A percentile compares a stretch with the other conserved stretches of the same genome.
Conservation (phyloP, 257 asterid species). For the Leptodermis oblonga region DNA sequence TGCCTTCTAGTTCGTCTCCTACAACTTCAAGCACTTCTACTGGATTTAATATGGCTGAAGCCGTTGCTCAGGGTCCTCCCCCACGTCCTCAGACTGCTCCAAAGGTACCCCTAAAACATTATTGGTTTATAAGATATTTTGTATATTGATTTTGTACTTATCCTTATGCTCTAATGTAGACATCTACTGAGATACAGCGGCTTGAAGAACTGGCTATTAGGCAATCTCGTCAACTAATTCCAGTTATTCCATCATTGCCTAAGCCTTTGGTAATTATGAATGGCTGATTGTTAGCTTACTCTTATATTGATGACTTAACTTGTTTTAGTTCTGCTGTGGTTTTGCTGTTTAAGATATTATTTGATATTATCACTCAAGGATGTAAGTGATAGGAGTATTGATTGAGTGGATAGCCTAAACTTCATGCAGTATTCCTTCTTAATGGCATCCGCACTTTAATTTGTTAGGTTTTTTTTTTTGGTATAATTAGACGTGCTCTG, state of each 20-base stretch:
- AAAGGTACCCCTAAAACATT: conserved; percentile 41
- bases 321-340: neutral
- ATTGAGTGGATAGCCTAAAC: neutral
- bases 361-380: neutral
- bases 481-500: neutral
- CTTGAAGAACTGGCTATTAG: conserved; percentile 84
- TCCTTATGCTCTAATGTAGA: conserved; percentile 33
- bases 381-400: neutral
- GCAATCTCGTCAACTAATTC: conserved; percentile 86
- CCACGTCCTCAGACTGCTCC: conserved; percentile 46
- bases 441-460: neutral
- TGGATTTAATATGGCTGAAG: conserved; percentile 76
- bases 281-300: neutral
- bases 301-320: neutral
- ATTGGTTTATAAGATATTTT: neutral
- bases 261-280: conserved; percentile 48
- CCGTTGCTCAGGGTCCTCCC: conserved; percentile 66
- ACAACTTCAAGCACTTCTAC: conserved; percentile 32
- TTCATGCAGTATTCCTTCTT: neutral
- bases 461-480: neutral
- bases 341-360: neutral
- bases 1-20: conserved; percentile 36
- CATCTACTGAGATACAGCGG: conserved; percentile 57
- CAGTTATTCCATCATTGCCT: conserved; percentile 69
- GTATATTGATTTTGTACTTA: conserved; percentile 10